Base-by-base conservation (phyloP, 257 asterid genomes). In the Datura wrightii region DNA sequence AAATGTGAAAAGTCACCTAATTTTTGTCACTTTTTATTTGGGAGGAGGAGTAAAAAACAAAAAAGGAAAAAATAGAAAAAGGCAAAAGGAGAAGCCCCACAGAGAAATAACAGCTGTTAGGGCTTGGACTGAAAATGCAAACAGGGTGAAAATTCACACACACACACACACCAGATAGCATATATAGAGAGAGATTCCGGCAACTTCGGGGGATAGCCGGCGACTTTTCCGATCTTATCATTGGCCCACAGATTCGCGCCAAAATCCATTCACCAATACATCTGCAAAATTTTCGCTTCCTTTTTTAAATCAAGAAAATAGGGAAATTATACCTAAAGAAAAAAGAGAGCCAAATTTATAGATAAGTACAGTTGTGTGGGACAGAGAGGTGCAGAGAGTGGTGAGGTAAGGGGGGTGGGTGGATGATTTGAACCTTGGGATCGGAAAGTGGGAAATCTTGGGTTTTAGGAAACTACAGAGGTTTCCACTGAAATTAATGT, bases 151-250 rank as follows among this genome's bases (percentile, higher is more conserved):
- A 62, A 34, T 62, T 84, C 79, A 63, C 82, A 50, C 41, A 72
- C 34, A 5, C 79, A 19, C 80, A 63, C 18, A 63, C 82, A 37
- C 48, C 42, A 50, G 14, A 31, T 31, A 52, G 58, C 14, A 76
- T 14, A 52, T 52, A 50, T 50, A 65, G 2, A 66, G 54, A 86
- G 82, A 83, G 80, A 83, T 89, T 91, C 92, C 98, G 94, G 94
- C 94, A 86, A 88, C 76, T 88, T 89, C 92, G 91, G 92, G 65
- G 9, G 83, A 76, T 91, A 93, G 91, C 92, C 93, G 98, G 92
- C 89, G 60, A 84, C 72, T 79, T 83, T 92, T 83, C 92, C 93
- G 93, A 89, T 92, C 94, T 86, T 66, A 60, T 55, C 37, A 19
- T 66, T 83, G 90, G 87, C 81, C 91, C 93, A 87, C 90, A 52